Base-by-base conservation (phyloP, 305 asterid species). In the Salvia sclarea region DNA sequence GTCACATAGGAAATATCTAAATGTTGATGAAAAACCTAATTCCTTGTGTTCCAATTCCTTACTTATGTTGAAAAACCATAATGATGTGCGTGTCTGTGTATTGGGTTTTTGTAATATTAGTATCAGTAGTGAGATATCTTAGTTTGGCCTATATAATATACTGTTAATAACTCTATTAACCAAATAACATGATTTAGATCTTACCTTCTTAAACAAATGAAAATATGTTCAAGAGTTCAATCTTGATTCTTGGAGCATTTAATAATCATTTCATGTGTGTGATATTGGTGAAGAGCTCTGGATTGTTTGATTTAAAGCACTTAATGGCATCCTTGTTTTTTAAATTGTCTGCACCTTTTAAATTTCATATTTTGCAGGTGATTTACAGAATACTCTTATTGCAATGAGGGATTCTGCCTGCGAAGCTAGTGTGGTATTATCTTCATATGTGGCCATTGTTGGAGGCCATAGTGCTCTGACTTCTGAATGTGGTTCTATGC, bases 401-500 rank as follows among this genome's bases (percentile, higher is more conserved):
- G 95, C 87, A 35, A 85, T 95, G 98, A 90, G 83, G 72, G 97
- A 89, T 65, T 86, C 92, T 82, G 95, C 97, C 72, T 77, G 75
- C 70, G 96, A 86, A 80, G 90, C 90, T 80, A 88, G 97, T 83
- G 84, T 81, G 56, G 84, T 85, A 18, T 79, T 95, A 74, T 85
- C 97, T 76, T 82, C 96, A 70, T 95, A 85, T 79, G 88, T 83
- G 63, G 82, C 78, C 76, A 81, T 88, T 76, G 76, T 87, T 71
- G 89, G 90, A 77, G 90, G 95, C 53, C 99, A 86, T 77, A 86
- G 89, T 64, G 92, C 96, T 67, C 86, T 95, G 90, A 95, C 98
- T 78, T 86, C 97, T 72, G 99, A 92, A 79, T 95, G 98, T 81
- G 99, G 99, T 75, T 88, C 96, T 59, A 95, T 95, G 98, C 99